phyloP scores from a whole-genome alignment of 129 eudicot genomes.

The sunflower (Helianthus annuus) region DNA sequence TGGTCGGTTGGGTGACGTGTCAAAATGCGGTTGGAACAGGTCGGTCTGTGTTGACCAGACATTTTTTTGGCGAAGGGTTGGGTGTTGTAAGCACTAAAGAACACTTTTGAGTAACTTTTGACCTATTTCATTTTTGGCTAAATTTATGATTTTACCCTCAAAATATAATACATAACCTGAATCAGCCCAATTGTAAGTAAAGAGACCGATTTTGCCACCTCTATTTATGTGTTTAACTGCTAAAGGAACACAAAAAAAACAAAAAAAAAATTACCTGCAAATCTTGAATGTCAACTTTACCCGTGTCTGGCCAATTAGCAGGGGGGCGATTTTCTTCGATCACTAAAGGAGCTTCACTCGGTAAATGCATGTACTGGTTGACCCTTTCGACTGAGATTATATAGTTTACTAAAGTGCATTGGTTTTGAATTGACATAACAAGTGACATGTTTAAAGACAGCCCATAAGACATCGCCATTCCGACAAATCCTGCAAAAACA shows the following conservation, averaged over 20 bases:
- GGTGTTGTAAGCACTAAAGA: background rate
- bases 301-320: constrained; percentile 66
- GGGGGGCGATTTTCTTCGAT: constrained; percentile 77
- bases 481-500: constrained; percentile 70
- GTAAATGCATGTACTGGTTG: constrained; percentile 86
- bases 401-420: constrained; percentile 79
- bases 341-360: constrained; percentile 87
- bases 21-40: background rate
- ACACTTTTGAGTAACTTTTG: background rate
- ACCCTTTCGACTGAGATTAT: constrained; percentile 95
- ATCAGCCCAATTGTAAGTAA: background rate
- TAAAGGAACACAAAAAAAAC: background rate
- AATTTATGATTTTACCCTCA: constrained; percentile 1
- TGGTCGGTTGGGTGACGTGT: background rate
- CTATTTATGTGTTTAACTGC: constrained; percentile 10
- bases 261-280: constrained; percentile 49
- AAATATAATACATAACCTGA: background rate
- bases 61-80: constrained; percentile 2
- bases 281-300: constrained; percentile 75
- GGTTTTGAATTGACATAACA: constrained; percentile 77
- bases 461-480: constrained; percentile 94
- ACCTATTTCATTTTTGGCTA: background rate
- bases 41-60: background rate
- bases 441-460: constrained; percentile 72
- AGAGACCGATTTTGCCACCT: background rate